Evolutionary conservation across 257 asterid species (phyloP).

Genomic region (Osmanthus fragrans): DNA sequence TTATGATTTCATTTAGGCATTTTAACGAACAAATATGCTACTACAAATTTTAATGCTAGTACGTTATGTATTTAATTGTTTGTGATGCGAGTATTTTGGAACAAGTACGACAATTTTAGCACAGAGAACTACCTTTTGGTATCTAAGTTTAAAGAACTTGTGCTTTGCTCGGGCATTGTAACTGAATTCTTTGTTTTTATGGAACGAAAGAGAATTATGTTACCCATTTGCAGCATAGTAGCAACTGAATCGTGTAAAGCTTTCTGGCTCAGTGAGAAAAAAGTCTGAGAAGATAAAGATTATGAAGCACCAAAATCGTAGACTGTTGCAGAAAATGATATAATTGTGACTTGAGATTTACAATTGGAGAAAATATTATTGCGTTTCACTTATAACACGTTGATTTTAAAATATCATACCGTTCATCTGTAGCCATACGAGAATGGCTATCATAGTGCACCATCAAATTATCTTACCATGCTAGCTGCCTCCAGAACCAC

Average conservation of each 20-base stretch:
- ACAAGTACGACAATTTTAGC: not conserved
- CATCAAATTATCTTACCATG: not conserved
- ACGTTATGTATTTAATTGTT: slow-evolving; percentile 3
- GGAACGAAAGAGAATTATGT: slow-evolving; percentile 10
- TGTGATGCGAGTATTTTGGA: slow-evolving; percentile 11
- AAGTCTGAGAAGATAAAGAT: not conserved
- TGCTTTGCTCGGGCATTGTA: not conserved
- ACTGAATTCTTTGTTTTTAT: not conserved
- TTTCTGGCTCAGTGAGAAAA: slow-evolving; percentile 4
- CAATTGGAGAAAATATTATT: not conserved
- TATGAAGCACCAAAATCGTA: slow-evolving; percentile 2
- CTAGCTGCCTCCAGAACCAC: not conserved
- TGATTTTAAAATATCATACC: not conserved
- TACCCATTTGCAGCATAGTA: slow-evolving; percentile 12
- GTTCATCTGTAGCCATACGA: not conserved
- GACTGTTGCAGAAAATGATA: slow-evolving; percentile 9
- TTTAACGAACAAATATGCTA: not conserved
- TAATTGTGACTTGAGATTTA: slow-evolving; percentile 3
- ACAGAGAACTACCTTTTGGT: not conserved
- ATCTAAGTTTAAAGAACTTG: not conserved
- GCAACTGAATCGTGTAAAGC: not conserved
- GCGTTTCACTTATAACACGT: not conserved
- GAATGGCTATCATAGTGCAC: not conserved
- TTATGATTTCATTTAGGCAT: not conserved
- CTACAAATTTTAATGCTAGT: not conserved